Evolutionary conservation across 2,329 filamentous ascomycete genomes (phyloP).

Genomic region (Coniochaeta sp.): DNA sequence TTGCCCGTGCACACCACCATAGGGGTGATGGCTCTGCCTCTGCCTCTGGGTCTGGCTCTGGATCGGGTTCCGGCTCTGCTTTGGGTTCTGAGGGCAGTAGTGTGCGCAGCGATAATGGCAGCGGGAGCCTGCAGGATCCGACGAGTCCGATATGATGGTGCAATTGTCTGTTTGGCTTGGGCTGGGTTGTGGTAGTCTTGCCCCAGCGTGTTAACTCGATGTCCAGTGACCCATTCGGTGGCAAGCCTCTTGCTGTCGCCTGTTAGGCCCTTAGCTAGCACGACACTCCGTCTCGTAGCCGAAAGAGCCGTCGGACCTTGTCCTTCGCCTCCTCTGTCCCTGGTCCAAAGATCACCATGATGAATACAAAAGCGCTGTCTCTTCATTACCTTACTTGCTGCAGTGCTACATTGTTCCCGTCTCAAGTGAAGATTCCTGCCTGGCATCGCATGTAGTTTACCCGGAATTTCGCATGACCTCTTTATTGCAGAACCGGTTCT

Average conservation of each 20-base stretch:
- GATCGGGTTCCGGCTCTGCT: slow-evolving; percentile 15
- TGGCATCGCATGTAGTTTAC: not conserved
- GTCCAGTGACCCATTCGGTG: not conserved
- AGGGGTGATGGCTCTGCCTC: slow-evolving; percentile 4
- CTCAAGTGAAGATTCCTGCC: not conserved
- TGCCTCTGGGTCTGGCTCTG: slow-evolving; percentile 16
- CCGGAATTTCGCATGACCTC: not conserved
- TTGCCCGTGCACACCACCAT: slow-evolving; percentile 10
- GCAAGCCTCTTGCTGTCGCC: not conserved
- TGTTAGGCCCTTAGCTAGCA: not conserved
- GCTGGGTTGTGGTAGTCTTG: not conserved
- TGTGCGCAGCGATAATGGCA: slow-evolving; percentile 34
- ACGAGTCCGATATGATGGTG: slow-evolving; percentile 34
- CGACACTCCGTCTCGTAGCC: not conserved
- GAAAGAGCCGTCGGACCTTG: not conserved
- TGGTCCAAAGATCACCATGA: not conserved
- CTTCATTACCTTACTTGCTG: not conserved
- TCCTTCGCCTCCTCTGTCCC: not conserved
- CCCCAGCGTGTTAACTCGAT: not conserved
- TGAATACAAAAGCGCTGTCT: not conserved
- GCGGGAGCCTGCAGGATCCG: slow-evolving; percentile 43
- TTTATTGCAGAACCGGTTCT: not conserved
- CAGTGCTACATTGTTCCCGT: not conserved
- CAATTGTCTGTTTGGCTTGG: not conserved
- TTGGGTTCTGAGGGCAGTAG: slow-evolving; percentile 24